Evolutionary conservation across 1,284 basidiomycete genomes (phyloP).

Genomic region (Ceratobasidium sp.): DNA sequence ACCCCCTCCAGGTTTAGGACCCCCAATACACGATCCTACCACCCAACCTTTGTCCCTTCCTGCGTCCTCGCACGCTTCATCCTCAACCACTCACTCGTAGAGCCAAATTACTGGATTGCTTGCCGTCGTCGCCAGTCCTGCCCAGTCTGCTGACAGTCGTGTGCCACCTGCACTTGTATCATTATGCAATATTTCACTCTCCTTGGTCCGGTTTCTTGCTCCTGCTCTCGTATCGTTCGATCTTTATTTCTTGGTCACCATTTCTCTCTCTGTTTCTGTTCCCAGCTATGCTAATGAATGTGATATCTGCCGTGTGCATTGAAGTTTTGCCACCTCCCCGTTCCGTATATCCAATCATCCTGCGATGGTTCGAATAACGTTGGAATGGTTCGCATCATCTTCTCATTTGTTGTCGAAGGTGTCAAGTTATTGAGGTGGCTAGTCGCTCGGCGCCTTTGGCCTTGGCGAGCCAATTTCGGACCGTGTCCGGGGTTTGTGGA

Average conservation of each 20-base stretch:
- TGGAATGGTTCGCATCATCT: too few relatives aligned
- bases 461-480: too few relatives aligned
- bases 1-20: constrained; percentile 34
- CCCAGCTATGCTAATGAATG: background rate
- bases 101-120: background rate
- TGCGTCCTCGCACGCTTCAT: background rate
- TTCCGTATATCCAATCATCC: background rate
- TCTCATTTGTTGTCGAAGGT: too few relatives aligned
- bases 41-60: background rate
- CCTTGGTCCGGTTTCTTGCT: constrained; percentile 7
- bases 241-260: constrained; percentile 3
- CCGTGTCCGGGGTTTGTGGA: too few relatives aligned
- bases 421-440: too few relatives aligned
- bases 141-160: background rate
- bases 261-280: constrained; percentile 2
- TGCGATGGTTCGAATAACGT: too few relatives aligned
- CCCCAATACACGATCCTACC: background rate
- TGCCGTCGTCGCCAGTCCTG: background rate
- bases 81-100: background rate
- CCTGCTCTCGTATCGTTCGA: background rate
- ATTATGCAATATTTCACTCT: constrained; percentile 20
- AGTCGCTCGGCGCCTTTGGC: too few relatives aligned
- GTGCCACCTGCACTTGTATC: constrained; percentile 17
- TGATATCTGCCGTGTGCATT: background rate
- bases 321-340: constrained; percentile 2